Evolutionary conservation across 2,329 filamentous ascomycete genomes (phyloP).

Genomic region (Aspergillus brunneoviolaceus): DNA sequence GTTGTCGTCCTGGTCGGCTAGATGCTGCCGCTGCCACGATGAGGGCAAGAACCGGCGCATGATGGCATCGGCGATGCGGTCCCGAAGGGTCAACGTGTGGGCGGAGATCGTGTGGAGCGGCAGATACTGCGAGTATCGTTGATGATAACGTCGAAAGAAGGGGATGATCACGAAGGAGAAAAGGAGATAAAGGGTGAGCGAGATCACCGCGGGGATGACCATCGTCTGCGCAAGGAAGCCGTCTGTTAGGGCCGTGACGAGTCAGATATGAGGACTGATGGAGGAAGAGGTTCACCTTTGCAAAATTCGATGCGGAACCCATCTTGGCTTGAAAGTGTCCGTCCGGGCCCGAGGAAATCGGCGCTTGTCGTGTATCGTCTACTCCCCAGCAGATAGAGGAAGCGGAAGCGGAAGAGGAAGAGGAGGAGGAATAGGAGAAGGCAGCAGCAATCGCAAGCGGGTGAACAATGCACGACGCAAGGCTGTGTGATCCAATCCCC

Average conservation of each 20-base stretch:
- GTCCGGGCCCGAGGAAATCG: neutral
- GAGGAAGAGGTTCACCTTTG: constrained; percentile 26
- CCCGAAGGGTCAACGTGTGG: constrained; percentile 57
- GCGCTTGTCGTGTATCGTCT: neutral
- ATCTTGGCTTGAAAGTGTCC: constrained; percentile 18
- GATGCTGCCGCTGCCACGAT: constrained; percentile 43
- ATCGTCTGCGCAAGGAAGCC: constrained; percentile 55
- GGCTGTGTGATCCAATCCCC: neutral
- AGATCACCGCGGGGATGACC: constrained; percentile 68
- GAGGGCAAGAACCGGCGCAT: constrained; percentile 47
- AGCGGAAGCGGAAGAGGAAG: no score
- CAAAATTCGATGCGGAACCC: constrained; percentile 32
- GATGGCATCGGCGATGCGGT: constrained; percentile 42
- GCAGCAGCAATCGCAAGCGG: neutral
- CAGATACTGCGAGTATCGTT: constrained; percentile 72
- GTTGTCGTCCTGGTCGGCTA: constrained; percentile 51
- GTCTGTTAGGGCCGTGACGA: constrained; percentile 1
- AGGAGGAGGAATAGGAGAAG: neutral
- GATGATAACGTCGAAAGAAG: constrained; percentile 67
- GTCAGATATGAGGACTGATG: neutral
- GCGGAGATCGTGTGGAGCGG: constrained; percentile 58
- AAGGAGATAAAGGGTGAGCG: constrained; percentile 66
- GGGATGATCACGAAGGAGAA: constrained; percentile 66
- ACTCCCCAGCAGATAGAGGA: neutral
- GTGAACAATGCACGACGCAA: neutral